phyloP scores from a whole-genome alignment of 1,284 basidiomycete species.

The Puccinia coronata region DNA sequence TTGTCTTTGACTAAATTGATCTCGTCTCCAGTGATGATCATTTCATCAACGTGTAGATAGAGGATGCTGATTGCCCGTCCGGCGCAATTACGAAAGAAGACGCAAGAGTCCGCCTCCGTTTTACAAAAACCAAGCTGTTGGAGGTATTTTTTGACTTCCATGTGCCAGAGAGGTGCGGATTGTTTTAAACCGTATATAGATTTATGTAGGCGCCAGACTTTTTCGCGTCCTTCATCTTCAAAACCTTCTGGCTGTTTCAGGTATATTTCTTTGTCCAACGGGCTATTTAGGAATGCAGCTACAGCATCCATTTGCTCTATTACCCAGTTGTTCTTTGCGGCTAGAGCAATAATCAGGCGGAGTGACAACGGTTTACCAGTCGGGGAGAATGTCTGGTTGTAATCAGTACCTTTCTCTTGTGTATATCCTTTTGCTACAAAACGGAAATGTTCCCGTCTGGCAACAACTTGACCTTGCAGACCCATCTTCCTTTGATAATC shows the following conservation, averaged over 20 bases:
- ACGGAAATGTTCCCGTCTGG: slow-evolving; percentile 19
- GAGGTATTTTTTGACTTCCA: neutral
- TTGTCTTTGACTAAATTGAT: neutral
- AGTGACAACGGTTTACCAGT: slow-evolving; percentile 28
- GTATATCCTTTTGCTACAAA: slow-evolving; percentile 50
- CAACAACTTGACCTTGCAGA: slow-evolving; percentile 45
- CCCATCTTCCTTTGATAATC: slow-evolving; percentile 30
- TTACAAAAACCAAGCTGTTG: neutral
- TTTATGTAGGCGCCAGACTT: neutral
- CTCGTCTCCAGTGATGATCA: neutral
- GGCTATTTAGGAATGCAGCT: slow-evolving; percentile 49
- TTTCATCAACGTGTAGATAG: neutral
- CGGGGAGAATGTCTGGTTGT: slow-evolving; percentile 48
- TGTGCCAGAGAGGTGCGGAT: neutral
- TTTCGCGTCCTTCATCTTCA: neutral
- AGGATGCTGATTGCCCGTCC: neutral
- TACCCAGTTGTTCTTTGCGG: slow-evolving; percentile 28
- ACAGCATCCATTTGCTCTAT: slow-evolving; percentile 49
- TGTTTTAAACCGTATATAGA: slow-evolving; percentile 11
- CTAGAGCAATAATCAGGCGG: slow-evolving; percentile 48
- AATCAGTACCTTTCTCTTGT: slow-evolving; percentile 47
- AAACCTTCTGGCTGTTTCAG: slow-evolving; percentile 15
- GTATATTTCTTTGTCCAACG: slow-evolving; percentile 39
- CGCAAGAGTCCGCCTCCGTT: neutral
- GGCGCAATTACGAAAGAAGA: neutral